Conservation (phyloP, 495 filamentous ascomycete genomes). For the Lasiosphaeria hispida region DNA sequence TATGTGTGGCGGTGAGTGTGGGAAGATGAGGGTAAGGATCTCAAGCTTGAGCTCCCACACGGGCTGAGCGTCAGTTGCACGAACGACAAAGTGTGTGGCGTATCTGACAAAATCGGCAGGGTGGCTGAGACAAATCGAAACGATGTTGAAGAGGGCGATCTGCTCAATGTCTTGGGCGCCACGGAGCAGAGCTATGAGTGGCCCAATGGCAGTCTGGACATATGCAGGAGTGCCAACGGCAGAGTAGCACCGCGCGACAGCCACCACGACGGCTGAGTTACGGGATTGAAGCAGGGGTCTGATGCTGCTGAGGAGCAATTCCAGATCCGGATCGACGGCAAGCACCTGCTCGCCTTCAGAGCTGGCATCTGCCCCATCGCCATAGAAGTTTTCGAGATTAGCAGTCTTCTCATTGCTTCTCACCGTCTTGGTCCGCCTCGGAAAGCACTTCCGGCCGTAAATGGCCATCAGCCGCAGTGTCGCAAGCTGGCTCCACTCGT, state of each 20-base stretch:
- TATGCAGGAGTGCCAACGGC: constrained; percentile 77
- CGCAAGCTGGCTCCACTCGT: constrained; percentile 93
- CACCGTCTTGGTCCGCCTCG: constrained; percentile 59
- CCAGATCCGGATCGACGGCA: constrained; percentile 77
- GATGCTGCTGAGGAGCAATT: constrained; percentile 75
- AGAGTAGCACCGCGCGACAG: constrained; percentile 79
- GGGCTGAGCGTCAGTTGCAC: constrained; percentile 73
- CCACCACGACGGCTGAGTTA: constrained; percentile 88
- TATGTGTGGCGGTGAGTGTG: constrained; percentile 67
- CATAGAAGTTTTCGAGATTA: constrained; percentile 73
- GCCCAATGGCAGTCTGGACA: constrained; percentile 68
- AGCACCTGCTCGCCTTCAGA: constrained; percentile 55
- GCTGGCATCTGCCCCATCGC: constrained; percentile 45
- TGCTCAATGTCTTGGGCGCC: constrained; percentile 82
- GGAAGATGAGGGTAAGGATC: constrained; percentile 83
- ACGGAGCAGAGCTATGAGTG: constrained; percentile 79
- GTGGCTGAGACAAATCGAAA: constrained; percentile 72
- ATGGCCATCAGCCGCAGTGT: constrained; percentile 74
- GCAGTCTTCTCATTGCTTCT: constrained; percentile 34
- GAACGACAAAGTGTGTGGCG: constrained; percentile 81
- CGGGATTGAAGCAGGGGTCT: constrained; percentile 84
- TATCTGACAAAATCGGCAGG: constrained; percentile 80
- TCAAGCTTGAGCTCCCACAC: constrained; percentile 92
- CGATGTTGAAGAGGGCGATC: constrained; percentile 88
- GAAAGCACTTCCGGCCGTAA: constrained; percentile 89